Percentiles rank a stretch among this genome's conserved stretches.
Conservation (phyloP, 495 filamentous ascomycete genomes). For the Podospora anserina region DNA sequence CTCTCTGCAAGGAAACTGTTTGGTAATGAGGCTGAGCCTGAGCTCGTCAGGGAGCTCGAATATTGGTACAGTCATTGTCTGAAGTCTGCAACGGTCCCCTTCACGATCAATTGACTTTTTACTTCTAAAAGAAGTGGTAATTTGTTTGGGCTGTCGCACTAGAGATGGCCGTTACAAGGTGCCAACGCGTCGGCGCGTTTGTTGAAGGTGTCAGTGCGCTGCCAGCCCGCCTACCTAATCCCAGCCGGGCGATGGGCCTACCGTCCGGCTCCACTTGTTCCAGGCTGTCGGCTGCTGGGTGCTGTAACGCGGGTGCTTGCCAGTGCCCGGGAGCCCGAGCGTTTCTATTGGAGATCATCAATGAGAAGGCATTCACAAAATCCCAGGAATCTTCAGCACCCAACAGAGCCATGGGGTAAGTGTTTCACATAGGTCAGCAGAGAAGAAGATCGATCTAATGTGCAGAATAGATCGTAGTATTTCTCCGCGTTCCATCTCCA, state of each 20-base stretch:
- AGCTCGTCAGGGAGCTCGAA: slow-evolving; percentile 53
- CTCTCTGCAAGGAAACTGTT: slow-evolving; percentile 58
- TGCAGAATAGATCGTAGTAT: neutral
- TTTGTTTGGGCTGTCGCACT: neutral
- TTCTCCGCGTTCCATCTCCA: neutral
- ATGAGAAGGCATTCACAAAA: neutral
- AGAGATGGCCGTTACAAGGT: neutral
- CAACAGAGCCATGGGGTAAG: neutral
- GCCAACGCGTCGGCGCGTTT: neutral
- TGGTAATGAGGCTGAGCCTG: slow-evolving; percentile 48
- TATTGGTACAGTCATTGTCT: slow-evolving; percentile 27
- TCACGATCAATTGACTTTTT: neutral
- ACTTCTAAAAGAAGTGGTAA: neutral
- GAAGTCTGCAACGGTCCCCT: neutral
- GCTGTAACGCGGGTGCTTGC: neutral
- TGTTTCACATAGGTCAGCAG: neutral
- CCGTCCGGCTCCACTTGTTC: neutral
- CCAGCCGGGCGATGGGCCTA: neutral
- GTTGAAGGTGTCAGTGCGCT: neutral
- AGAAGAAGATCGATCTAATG: neutral
- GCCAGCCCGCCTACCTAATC: neutral
- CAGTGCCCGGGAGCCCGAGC: neutral
- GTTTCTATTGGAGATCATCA: neutral
- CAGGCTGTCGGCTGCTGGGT: neutral
- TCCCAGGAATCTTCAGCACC: neutral